Base-by-base conservation (phyloP, 768 basidiomycete species). In the Leccinum rimulosum region DNA sequence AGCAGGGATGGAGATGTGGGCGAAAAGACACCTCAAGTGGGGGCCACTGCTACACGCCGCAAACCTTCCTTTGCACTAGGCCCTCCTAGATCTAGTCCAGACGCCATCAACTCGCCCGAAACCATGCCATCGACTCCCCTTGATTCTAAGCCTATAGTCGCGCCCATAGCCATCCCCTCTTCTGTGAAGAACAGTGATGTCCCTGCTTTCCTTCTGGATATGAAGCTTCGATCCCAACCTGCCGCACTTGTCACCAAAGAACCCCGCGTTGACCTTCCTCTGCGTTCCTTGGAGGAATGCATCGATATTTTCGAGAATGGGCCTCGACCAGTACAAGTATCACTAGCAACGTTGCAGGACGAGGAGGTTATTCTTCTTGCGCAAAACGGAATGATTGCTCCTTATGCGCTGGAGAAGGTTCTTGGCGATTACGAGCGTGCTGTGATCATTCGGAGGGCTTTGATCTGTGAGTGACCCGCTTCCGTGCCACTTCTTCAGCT, bases 361-460 rank as follows among this genome's bases (percentile, higher is more conserved):
- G 96, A 98, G 69, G 97, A 98, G 74, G 79, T 99, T 50, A 88
- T 98, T 55, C 57, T 94, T 58, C 79, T 99, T 49, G 82, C 88
- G 2, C 93, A 96, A 76, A 87, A 87, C 61, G 93, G 95, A 31
- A 97, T 95, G 84, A 89, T 98, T 57, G 89, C 91, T 1, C 82
- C 91, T n/a, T 98, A 99, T 73, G 91, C 93, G 27, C 76, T 98
- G 57, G 97, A 99, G 77, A 98, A 98, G 78, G 86, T 93, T 30
- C 75, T 98, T 19, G 93, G 86, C 57, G 88, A 95, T 64, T 76
- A 90, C 2, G 91, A 93, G 65, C 78, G 97, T 49, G 95, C 97
- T 36, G 96, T 98, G 2, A 74, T 80, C 30, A 82, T 99, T 54
- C 84, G 97, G 30, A 78, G 97, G 52, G 91, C 93, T 3, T 78